Percentiles rank a stretch among this genome's conserved stretches.
Evolutionary conservation across 1,284 basidiomycete genomes (phyloP).

Genomic region (Ustilago hordei): DNA sequence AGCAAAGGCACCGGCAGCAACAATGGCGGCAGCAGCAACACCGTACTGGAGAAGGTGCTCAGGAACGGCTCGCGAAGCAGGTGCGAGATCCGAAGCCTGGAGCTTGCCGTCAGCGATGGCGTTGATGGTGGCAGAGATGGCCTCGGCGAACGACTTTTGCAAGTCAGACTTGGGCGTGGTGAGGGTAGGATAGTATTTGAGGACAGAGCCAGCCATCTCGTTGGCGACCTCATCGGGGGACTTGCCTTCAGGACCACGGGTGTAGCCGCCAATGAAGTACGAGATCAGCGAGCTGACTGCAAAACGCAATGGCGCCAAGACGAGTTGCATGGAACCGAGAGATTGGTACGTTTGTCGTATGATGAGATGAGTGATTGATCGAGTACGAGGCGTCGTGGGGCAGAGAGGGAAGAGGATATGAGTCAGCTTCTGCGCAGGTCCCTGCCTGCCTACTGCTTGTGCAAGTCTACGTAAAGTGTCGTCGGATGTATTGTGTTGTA

Average conservation of each 20-base stretch:
- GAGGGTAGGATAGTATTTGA: constrained; percentile 66
- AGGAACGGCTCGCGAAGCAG: constrained; percentile 36
- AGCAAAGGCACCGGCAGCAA: constrained; percentile 62
- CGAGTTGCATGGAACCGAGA: not conserved
- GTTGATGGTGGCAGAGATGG: constrained; percentile 51
- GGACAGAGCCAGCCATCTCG: constrained; percentile 59
- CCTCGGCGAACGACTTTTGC: constrained; percentile 34
- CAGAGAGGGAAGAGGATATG: not conserved
- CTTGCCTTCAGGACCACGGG: constrained; percentile 44
- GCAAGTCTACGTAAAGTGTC: not conserved
- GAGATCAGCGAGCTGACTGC: constrained; percentile 57
- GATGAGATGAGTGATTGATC: not conserved
- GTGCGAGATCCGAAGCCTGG: constrained; percentile 35
- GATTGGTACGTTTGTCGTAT: not conserved
- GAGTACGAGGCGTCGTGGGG: too few relatives aligned
- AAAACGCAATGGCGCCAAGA: constrained; percentile 1
- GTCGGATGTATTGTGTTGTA: not conserved
- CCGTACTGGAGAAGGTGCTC: constrained; percentile 41
- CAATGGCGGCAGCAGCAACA: constrained; percentile 54
- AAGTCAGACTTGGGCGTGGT: constrained; percentile 44
- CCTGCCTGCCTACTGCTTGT: not conserved
- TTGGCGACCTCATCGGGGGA: constrained; percentile 56
- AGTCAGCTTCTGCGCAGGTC: constrained; percentile 15
- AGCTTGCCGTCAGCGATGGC: constrained; percentile 43
- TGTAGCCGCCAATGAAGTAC: constrained; percentile 61